Percentiles rank a stretch among this genome's conserved stretches.
phyloP scores from a whole-genome alignment of 768 basidiomycete species.

The Panus rudis region DNA sequence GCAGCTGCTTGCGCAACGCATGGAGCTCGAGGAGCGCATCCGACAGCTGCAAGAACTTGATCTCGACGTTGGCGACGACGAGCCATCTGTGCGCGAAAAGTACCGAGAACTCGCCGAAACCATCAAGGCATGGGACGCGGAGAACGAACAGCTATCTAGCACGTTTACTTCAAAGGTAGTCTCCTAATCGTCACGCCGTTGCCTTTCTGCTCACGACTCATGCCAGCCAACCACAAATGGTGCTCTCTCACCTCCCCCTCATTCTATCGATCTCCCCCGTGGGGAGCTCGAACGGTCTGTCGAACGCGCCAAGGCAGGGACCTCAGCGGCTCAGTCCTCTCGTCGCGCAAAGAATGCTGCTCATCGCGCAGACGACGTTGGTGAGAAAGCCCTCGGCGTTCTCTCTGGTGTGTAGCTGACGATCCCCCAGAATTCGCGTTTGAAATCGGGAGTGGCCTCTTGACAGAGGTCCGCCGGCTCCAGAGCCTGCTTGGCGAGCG shows the following conservation, averaged over 20 bases:
- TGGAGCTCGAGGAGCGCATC: conserved; percentile 87
- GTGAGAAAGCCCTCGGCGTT: conserved; percentile 37
- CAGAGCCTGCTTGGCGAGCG: conserved; percentile 88
- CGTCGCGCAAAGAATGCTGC: conserved; percentile 88
- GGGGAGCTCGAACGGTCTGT: conserved; percentile 34
- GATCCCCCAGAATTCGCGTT: conserved; percentile 82
- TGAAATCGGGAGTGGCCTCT: conserved; percentile 89
- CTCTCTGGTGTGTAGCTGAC: conserved; percentile 16
- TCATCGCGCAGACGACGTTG: conserved; percentile 84
- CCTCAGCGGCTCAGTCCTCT: conserved; percentile 76
- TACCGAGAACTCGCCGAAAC: conserved; percentile 75
- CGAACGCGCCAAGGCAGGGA: conserved; percentile 57
- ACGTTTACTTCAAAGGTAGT: conserved; percentile 59
- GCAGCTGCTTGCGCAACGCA: conserved; percentile 87
- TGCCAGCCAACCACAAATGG: conserved; percentile 31
- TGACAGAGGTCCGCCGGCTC: conserved; percentile 86
- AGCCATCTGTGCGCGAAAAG: conserved; percentile 60
- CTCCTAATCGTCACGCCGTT: neutral
- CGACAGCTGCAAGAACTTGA: conserved; percentile 71
- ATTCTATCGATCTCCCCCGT: conserved; percentile 43
- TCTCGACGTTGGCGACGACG: conserved; percentile 52
- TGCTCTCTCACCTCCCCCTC: conserved; percentile 20
- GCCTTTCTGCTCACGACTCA: conserved; percentile 10
- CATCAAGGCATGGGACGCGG: conserved; percentile 68
- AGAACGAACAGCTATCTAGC: conserved; percentile 70